Conservation (phyloP, 108 stramenopile species). For the Nitzschia sp. region DNA sequence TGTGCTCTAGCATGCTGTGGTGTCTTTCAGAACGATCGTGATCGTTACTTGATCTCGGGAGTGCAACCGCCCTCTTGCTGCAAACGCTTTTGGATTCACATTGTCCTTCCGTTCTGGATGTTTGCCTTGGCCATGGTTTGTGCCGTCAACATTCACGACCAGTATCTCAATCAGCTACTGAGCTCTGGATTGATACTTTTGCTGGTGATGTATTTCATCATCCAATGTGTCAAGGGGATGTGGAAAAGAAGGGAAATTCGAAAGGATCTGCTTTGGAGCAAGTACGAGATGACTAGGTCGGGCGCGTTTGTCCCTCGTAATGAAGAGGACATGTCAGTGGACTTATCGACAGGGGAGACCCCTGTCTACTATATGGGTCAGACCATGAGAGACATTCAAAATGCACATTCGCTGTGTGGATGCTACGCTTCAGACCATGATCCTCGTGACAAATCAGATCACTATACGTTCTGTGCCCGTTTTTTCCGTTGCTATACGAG, state of each 20-base stretch:
- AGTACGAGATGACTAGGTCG: constrained; percentile 33
- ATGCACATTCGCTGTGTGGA: constrained; percentile 71
- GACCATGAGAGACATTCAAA: constrained; percentile 54
- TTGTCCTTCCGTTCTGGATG: constrained; percentile 52
- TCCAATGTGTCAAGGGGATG: constrained; percentile 55
- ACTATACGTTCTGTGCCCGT: constrained; percentile 37
- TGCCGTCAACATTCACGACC: constrained; percentile 59
- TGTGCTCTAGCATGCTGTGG: constrained; percentile 80
- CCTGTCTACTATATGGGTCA: constrained; percentile 62
- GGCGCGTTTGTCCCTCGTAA: constrained; percentile 12
- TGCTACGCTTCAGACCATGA: constrained; percentile 55
- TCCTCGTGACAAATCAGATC: constrained; percentile 15
- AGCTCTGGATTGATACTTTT: constrained; percentile 46
- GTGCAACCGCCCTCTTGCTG: constrained; percentile 52
- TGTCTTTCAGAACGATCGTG: constrained; percentile 69
- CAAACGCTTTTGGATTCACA: constrained; percentile 53
- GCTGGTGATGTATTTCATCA: constrained; percentile 51
- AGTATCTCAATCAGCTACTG: constrained; percentile 50
- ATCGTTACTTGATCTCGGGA: constrained; percentile 68
- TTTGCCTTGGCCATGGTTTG: constrained; percentile 66
- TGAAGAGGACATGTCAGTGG: constrained; percentile 32
- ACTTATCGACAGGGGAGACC: constrained; percentile 32
- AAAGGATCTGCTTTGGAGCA: constrained; percentile 68
- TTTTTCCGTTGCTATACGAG: constrained; percentile 46
- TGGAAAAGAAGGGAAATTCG: constrained; percentile 64